Conservation (phyloP, 371 early-diverging fungal species). For the Quaeritorhiza haematococci region DNA sequence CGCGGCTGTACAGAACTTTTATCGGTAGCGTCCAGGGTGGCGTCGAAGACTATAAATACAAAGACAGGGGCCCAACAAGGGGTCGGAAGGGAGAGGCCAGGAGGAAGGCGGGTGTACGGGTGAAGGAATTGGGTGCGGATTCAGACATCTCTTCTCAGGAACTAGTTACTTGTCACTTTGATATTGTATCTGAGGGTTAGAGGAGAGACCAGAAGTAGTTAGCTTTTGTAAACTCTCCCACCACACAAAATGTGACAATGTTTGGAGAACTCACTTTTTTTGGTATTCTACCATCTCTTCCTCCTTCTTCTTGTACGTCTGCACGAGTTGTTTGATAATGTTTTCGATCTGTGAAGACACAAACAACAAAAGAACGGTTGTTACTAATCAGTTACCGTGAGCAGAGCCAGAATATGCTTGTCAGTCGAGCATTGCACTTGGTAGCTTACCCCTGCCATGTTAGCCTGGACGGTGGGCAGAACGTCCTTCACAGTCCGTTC, state of each 20-base stretch:
- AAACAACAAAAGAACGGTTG: too few species aligned
- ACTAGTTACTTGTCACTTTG: slow-evolving; percentile 32
- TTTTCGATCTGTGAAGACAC: slow-evolving; percentile 59
- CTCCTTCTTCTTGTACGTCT: slow-evolving; percentile 82
- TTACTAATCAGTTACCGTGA: background rate
- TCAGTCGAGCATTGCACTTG: background rate
- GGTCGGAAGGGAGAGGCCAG: background rate
- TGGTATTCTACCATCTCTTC: slow-evolving; percentile 82
- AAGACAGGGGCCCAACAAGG: background rate
- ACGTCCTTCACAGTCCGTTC: slow-evolving; percentile 91
- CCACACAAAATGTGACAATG: background rate
- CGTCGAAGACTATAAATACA: too few species aligned
- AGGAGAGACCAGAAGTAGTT: too few species aligned
- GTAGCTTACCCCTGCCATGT: slow-evolving; percentile 73
- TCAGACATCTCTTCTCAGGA: slow-evolving; percentile 16
- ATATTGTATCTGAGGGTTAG: background rate
- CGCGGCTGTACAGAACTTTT: background rate
- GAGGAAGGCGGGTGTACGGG: background rate
- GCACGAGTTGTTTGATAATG: slow-evolving; percentile 69
- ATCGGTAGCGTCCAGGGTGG: too few species aligned
- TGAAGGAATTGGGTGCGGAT: background rate
- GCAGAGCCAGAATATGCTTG: background rate
- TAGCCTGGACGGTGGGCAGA: slow-evolving; percentile 80
- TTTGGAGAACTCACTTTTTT: slow-evolving; percentile 50
- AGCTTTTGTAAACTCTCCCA: background rate